Evolutionary conservation across 805 yeast genomes (phyloP).

Genomic region (Deakozyma indianensis): DNA sequence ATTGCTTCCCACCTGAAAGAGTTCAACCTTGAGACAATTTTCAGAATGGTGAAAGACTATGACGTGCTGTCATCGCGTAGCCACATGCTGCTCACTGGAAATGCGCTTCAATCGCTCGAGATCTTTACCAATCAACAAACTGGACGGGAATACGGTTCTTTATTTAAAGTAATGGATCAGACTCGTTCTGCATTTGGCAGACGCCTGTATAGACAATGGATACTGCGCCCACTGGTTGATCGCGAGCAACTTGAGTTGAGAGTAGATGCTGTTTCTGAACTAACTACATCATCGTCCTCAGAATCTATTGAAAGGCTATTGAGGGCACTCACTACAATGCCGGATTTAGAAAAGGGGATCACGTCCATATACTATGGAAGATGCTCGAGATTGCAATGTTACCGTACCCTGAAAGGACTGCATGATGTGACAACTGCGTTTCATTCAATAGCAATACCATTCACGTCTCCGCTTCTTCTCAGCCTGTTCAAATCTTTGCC

Average conservation of each 20-base stretch:
- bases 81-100: slow-evolving; percentile 44
- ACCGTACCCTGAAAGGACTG: slow-evolving; percentile 34
- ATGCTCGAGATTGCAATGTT: slow-evolving; percentile 46
- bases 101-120: slow-evolving; percentile 59
- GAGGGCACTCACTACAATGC: slow-evolving; percentile 8
- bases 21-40: slow-evolving; percentile 44
- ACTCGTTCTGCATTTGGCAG: slow-evolving; percentile 69
- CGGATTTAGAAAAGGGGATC: slow-evolving; percentile 6
- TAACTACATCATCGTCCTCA: slow-evolving; percentile 13
- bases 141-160: slow-evolving; percentile 47
- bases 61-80: slow-evolving; percentile 33
- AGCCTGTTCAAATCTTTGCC: slow-evolving; percentile 27
- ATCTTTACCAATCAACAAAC: slow-evolving; percentile 49
- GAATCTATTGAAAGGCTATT: neutral
- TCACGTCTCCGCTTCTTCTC: slow-evolving; percentile 23
- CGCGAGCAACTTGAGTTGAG: slow-evolving; percentile 43
- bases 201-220: slow-evolving; percentile 56
- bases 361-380: slow-evolving; percentile 37
- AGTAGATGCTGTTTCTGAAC: slow-evolving; percentile 41
- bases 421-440: slow-evolving; percentile 17
- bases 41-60: slow-evolving; percentile 37
- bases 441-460: slow-evolving; percentile 9
- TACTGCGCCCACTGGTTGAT: slow-evolving; percentile 52
- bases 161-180: slow-evolving; percentile 69
- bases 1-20: slow-evolving; percentile 28